A percentile compares a stretch with the other conserved stretches of the same genome.
These are phyloP conservation scores for Millerozyma miso DNA, from an alignment of 805 yeast species.

Conservation along the genomic window DNA sequence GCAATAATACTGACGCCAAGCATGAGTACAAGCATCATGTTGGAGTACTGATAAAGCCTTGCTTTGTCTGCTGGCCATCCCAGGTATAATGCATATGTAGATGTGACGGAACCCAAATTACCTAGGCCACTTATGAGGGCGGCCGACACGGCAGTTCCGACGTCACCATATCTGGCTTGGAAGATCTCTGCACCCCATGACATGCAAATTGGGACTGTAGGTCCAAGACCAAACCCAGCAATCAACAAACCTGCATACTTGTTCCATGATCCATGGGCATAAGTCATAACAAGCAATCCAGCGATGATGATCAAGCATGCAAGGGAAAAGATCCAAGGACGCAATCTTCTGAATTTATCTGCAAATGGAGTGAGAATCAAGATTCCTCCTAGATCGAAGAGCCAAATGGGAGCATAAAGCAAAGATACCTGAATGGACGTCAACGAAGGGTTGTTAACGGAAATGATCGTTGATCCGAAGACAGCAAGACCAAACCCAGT, in stretches of 20 bases:
- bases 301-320: conserved; percentile 65
- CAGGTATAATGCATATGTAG: conserved; percentile 78
- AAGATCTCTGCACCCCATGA: conserved; percentile 78
- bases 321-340: conserved; percentile 60
- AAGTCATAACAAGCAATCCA: conserved; percentile 75
- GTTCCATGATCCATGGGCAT: conserved; percentile 69
- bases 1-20: conserved; percentile 66
- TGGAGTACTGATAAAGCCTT: conserved; percentile 61
- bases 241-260: conserved; percentile 76
- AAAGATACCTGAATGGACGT: conserved; percentile 67
- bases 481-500: conserved; percentile 85
- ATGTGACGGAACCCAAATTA: conserved; percentile 78
- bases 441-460: conserved; percentile 57
- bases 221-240: conserved; percentile 85
- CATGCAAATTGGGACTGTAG: conserved; percentile 87
- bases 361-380: conserved; percentile 74
- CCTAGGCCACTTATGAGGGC: conserved; percentile 82
- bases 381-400: conserved; percentile 76
- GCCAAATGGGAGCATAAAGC: conserved; percentile 86
- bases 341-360: conserved; percentile 55
- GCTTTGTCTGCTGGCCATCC: conserved; percentile 83
- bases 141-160: conserved; percentile 78
- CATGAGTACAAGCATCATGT: conserved; percentile 80
- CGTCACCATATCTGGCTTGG: conserved; percentile 67
- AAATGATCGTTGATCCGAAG: conserved; percentile 75